phyloP scores from a whole-genome alignment of 1,284 basidiomycete species.

The Ganoderma sp. region DNA sequence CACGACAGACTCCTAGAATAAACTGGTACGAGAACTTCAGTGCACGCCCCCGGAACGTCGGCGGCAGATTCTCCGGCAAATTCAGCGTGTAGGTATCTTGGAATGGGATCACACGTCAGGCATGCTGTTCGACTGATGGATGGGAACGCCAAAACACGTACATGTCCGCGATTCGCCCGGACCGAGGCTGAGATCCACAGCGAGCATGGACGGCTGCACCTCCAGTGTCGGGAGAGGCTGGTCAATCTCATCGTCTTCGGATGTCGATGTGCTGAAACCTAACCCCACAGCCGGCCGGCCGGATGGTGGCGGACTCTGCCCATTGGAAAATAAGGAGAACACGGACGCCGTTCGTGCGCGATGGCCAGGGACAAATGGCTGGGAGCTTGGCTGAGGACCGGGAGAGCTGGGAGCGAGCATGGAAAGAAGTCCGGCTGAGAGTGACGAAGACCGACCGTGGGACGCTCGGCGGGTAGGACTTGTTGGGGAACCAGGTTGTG shows the following conservation, averaged over 20 bases:
- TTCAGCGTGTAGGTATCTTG: conserved; percentile 79
- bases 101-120: conserved; percentile 5
- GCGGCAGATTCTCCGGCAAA: conserved; percentile 84
- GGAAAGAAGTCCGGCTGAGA: conserved; percentile 62
- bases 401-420: conserved; percentile 47
- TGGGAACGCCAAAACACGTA: conserved; percentile 45
- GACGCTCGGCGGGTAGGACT: conserved; percentile 42
- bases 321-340: conserved; percentile 36
- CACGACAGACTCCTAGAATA: conserved; percentile 83
- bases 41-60: conserved; percentile 85
- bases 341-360: conserved; percentile 38
- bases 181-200: conserved; percentile 76
- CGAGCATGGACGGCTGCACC: conserved; percentile 83
- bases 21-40: conserved; percentile 91
- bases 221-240: conserved; percentile 80
- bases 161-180: conserved; percentile 86
- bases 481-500: conserved; percentile 36
- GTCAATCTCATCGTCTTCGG: conserved; percentile 54
- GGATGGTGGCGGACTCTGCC: conserved; percentile 25
- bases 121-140: conserved; percentile 8
- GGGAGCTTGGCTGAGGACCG: conserved; percentile 26
- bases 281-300: conserved; percentile 32
- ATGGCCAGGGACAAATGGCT: conserved; percentile 37
- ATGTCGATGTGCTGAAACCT: conserved; percentile 34
- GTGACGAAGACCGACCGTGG: conserved; percentile 58